Percentiles rank a stretch among this genome's conserved stretches.
These are phyloP conservation scores for Ogataea trehaloabstinens DNA, from an alignment of 805 yeast species.

Conservation along the genomic window DNA sequence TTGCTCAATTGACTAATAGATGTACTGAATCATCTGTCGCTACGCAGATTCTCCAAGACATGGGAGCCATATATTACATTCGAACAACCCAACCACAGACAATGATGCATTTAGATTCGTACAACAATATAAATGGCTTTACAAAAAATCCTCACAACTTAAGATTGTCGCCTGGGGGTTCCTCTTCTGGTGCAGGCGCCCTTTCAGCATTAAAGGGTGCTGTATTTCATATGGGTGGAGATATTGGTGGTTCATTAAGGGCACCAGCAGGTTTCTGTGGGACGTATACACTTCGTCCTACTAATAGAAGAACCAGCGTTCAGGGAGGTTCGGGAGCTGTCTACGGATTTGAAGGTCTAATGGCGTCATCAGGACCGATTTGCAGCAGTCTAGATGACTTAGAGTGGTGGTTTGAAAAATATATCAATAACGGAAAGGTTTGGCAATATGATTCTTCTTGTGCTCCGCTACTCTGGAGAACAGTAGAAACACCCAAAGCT, in stretches of 20 bases:
- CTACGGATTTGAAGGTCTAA: slow-evolving; percentile 28
- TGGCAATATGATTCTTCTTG: slow-evolving; percentile 34
- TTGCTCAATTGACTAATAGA: slow-evolving; percentile 30
- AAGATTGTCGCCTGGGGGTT: slow-evolving; percentile 53
- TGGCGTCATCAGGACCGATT: slow-evolving; percentile 5
- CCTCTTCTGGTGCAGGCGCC: slow-evolving; percentile 64
- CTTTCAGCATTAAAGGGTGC: slow-evolving; percentile 54
- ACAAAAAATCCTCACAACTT: slow-evolving; percentile 11
- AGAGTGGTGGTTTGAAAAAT: slow-evolving; percentile 37
- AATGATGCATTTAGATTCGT: slow-evolving; percentile 51
- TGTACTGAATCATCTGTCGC: slow-evolving; percentile 36
- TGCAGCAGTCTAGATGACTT: slow-evolving; percentile 6
- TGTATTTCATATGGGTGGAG: slow-evolving; percentile 58
- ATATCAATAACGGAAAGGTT: slow-evolving; percentile 46
- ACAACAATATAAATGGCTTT: slow-evolving; percentile 28
- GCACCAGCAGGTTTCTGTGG: slow-evolving; percentile 58
- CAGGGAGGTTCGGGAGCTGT: slow-evolving; percentile 34
- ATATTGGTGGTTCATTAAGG: slow-evolving; percentile 62
- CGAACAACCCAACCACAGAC: slow-evolving; percentile 56
- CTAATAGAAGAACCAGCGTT: slow-evolving; percentile 41
- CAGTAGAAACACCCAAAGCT: slow-evolving; percentile 27
- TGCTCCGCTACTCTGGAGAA: slow-evolving; percentile 42
- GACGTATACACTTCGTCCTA: slow-evolving; percentile 40
- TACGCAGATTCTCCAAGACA: slow-evolving; percentile 36
- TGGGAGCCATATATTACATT: slow-evolving; percentile 54